These are phyloP conservation scores for Mesembryanthemum crystallinum DNA, from an alignment of 148 eudicot species.

Conservation along the genomic window DNA sequence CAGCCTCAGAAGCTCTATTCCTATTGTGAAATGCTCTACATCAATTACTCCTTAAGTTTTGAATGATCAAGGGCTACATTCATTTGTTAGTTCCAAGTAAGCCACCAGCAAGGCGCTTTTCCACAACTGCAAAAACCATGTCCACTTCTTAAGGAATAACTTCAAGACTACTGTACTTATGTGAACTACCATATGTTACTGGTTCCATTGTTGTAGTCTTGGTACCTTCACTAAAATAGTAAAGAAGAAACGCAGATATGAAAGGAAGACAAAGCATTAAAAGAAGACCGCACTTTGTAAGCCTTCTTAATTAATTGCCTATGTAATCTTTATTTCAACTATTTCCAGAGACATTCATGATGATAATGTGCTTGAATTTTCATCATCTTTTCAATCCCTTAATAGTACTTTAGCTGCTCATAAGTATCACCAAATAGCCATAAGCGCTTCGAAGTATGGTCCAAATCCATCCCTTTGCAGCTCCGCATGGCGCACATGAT, in stretches of 20 bases:
- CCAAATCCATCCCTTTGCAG: too few species aligned
- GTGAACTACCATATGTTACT: background rate
- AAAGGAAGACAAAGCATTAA: too few species aligned
- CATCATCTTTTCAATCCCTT: background rate
- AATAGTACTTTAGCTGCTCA: background rate
- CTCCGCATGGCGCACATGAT: background rate
- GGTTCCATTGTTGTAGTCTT: background rate
- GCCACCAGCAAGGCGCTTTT: background rate
- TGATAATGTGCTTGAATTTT: background rate
- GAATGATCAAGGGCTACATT: too few species aligned
- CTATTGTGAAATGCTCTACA: too few species aligned
- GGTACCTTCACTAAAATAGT: too few species aligned
- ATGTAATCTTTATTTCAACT: background rate
- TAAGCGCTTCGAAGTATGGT: background rate
- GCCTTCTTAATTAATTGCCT: too few species aligned
- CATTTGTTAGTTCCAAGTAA: too few species aligned
- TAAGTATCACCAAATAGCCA: background rate
- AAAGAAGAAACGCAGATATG: too few species aligned
- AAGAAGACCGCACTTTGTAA: too few species aligned
- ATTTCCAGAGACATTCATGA: background rate
- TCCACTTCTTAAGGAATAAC: background rate
- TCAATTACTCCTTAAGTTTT: too few species aligned
- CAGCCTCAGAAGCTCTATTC: too few species aligned
- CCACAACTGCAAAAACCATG: background rate
- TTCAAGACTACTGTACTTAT: background rate